Evolutionary conservation across 176 grass and related monocot genomes (phyloP).

Genomic region (Ensete ventricosum): DNA sequence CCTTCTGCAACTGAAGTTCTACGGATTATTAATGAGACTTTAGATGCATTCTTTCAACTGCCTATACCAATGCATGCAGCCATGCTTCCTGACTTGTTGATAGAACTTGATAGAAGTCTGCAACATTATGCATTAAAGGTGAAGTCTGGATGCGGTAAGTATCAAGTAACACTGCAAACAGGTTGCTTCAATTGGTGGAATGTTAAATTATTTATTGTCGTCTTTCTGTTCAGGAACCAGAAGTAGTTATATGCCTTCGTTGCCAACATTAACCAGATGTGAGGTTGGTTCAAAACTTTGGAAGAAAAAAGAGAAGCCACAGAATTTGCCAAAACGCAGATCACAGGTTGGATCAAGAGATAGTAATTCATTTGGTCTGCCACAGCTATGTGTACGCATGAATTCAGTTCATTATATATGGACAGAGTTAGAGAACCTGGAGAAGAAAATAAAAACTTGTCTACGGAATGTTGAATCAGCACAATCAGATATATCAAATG

Average conservation of each 20-base stretch:
- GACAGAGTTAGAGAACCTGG: conserved; percentile 68
- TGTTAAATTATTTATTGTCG: background rate
- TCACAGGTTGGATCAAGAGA: conserved; percentile 60
- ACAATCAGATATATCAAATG: conserved; percentile 76
- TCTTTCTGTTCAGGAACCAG: conserved; percentile 47
- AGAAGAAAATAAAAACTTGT: conserved; percentile 92
- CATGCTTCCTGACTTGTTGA: conserved; percentile 71
- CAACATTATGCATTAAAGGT: conserved; percentile 81
- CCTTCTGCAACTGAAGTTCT: conserved; percentile 86
- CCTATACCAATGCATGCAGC: conserved; percentile 88
- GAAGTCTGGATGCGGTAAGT: conserved; percentile 94
- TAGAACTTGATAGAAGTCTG: conserved; percentile 73
- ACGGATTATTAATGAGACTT: conserved; percentile 75
- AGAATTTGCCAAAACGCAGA: conserved; percentile 51
- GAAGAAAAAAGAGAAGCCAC: conserved; percentile 88
- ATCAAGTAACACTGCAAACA: background rate
- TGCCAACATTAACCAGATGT: conserved; percentile 75
- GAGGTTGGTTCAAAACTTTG: conserved; percentile 86
- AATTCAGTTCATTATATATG: conserved; percentile 79
- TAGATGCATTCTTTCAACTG: conserved; percentile 90
- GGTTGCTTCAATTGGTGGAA: background rate
- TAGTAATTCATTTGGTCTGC: conserved; percentile 49
- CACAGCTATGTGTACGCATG: conserved; percentile 81
- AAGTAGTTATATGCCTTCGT: conserved; percentile 63
- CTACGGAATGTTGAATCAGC: conserved; percentile 89